These are phyloP conservation scores for Raddia distichophylla DNA, from an alignment of 176 grass and related monocot species.

Conservation along the genomic window DNA sequence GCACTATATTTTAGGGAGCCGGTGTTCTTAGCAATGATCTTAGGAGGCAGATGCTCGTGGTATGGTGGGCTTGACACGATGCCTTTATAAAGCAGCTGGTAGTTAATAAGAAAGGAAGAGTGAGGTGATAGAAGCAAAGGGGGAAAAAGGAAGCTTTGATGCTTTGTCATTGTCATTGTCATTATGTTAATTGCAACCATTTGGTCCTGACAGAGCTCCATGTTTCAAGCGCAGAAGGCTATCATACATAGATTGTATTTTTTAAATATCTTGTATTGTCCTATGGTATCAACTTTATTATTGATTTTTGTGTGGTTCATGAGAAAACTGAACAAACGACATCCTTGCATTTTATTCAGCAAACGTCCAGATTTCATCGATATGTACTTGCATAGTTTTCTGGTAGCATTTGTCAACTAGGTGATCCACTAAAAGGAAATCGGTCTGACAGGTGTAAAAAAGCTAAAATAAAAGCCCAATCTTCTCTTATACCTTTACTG, in stretches of 20 bases:
- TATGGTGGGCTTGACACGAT: conserved; percentile 34
- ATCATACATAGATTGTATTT: conserved; percentile 25
- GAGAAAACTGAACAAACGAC: neutral
- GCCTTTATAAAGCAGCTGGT: conserved; percentile 36
- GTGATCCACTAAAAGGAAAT: neutral
- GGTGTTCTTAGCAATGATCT: conserved; percentile 42
- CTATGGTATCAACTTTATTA: neutral
- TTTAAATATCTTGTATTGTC: neutral
- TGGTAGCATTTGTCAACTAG: neutral
- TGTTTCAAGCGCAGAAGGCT: conserved; percentile 19
- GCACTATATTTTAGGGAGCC: neutral
- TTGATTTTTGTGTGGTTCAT: neutral
- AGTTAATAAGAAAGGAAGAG: conserved; percentile 27
- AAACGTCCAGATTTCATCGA: neutral
- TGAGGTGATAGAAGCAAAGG: neutral
- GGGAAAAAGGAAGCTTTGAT: neutral
- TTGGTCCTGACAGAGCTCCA: neutral
- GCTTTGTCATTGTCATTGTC: conserved; percentile 30
- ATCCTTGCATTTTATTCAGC: neutral
- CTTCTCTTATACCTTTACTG: neutral
- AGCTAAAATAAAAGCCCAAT: neutral
- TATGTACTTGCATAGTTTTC: neutral
- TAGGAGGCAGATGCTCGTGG: conserved; percentile 35
- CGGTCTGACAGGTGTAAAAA: neutral
- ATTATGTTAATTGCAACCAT: conserved; percentile 32